Conservation (phyloP, 768 basidiomycete species). For the Phaffia tasmanica region DNA sequence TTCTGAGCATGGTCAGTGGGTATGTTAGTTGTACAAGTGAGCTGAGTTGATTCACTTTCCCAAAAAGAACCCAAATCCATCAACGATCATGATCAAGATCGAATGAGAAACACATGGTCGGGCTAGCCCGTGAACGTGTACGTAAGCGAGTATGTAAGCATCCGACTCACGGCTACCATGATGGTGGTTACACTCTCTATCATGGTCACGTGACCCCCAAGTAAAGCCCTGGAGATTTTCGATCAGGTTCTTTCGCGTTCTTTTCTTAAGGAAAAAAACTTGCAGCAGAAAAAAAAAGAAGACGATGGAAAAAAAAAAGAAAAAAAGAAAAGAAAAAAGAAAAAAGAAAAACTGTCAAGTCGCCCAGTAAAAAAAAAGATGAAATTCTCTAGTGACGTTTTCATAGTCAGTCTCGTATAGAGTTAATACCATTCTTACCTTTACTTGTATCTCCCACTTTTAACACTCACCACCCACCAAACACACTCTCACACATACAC, state of each 20-base stretch:
- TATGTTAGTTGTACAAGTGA: conserved; percentile 3
- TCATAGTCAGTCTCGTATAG: background rate
- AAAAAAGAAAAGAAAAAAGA: background rate
- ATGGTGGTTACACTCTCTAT: too few species aligned
- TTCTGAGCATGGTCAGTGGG: too few species aligned
- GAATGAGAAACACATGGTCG: conserved; percentile 3
- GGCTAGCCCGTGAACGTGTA: background rate
- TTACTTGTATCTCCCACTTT: background rate
- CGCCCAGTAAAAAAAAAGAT: background rate
- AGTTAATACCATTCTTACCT: background rate
- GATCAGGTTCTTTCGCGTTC: conserved; percentile 50
- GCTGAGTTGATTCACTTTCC: background rate
- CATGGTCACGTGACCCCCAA: background rate
- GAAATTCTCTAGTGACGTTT: background rate
- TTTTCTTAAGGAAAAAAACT: conserved; percentile 53
- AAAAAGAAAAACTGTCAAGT: background rate
- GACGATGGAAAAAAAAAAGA: background rate
- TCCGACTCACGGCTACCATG: background rate
- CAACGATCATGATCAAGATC: too few species aligned
- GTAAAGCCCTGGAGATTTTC: conserved; percentile 47
- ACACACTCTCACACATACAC: background rate
- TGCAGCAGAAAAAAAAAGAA: background rate
- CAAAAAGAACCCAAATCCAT: conserved; percentile 1
- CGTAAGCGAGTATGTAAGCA: background rate
- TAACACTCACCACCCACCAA: background rate